Evolutionary conservation across 352 stramenopile genomes (phyloP), one percentile per base, ranked within the genome.

Genomic region (Pythium brassicae): DNA sequence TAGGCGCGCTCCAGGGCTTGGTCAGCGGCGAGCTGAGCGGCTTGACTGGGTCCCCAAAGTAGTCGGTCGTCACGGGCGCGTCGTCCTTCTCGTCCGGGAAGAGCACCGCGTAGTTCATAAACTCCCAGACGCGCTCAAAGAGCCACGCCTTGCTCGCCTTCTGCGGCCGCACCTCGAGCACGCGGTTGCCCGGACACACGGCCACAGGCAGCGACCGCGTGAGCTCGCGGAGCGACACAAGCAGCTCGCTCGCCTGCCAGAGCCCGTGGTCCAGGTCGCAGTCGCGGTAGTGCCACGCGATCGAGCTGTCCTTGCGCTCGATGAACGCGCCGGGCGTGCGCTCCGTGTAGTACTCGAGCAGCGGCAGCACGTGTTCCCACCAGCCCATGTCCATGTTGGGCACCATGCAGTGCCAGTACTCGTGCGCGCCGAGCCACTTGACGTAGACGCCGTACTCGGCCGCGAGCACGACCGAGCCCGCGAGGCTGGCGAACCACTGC

Each of bases 201-300:
- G 80, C 76, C 9, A 93, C 83, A 0, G 83, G 83, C 1, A 93
- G 59, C 4, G 78, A 83, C 25, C 80, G 66, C 20, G 83, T 90
- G 44, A 93, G 76, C 45, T 93, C 83, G 3, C 83, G 80, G 19
- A 93, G 54, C 0, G 83, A 87, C 15, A 91, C 81, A 48, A 92
- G 53, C 53, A 97, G 69, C 55, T 97, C 89, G 56, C 89, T 96
- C 4, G 89, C 89, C 76, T 97, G 87, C 89, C 87, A 96, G 44
- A 89, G 61, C 0, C 87, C 87, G 52, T 94, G 86, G 52, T 96
- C 83, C 27, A 89, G 63, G 65, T 97, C 88, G 47, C 83, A 92
- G 46, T 96, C 87, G 12, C 79, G 77, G 62, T 97, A 97, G 63
- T 97, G 87, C 89, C 89, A 97, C 20, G 87, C 83, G 20, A 96